Evolutionary conservation across 2,329 filamentous ascomycete genomes (phyloP).

Genomic region (Calonectria pteridis): DNA sequence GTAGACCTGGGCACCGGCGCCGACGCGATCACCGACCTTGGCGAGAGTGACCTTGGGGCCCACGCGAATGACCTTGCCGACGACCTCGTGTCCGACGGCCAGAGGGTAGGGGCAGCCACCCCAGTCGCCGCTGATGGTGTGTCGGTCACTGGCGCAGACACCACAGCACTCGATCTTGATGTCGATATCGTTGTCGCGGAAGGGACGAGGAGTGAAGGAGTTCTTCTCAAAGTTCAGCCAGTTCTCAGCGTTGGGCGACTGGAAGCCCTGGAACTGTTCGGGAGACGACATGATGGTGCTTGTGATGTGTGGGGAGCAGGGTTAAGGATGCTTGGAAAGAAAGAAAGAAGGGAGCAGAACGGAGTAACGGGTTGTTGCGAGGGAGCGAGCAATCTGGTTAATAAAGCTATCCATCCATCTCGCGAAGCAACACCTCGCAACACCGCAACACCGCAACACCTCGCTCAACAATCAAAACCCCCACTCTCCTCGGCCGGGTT

Average conservation of each 20-base stretch:
- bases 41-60: conserved; percentile 64
- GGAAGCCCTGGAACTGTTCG: conserved; percentile 72
- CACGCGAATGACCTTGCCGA: conserved; percentile 76
- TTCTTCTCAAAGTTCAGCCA: conserved; percentile 76
- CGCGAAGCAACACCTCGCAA: neutral
- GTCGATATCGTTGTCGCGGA: conserved; percentile 88
- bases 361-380: neutral
- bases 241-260: conserved; percentile 65
- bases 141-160: conserved; percentile 79
- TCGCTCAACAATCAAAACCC: neutral
- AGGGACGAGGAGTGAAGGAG: conserved; percentile 85
- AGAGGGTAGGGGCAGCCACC: conserved; percentile 72
- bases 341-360: neutral
- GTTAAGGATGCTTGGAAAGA: neutral
- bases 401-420: conserved; percentile 4
- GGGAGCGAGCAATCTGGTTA: conserved; percentile 5
- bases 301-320: conserved; percentile 9
- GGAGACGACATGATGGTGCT: conserved; percentile 68
- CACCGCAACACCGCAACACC: neutral
- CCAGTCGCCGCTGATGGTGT: conserved; percentile 79
- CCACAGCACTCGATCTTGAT: conserved; percentile 88
- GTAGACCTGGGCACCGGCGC: conserved; percentile 68
- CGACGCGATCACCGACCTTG: conserved; percentile 69
- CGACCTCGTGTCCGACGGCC: conserved; percentile 79
- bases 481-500: conserved; percentile 3